Percentiles rank a stretch among this genome's conserved stretches.
These are phyloP conservation scores for Lodderomyces margitis DNA, from an alignment of 1,139 yeast genomes.

Conservation along the genomic window DNA sequence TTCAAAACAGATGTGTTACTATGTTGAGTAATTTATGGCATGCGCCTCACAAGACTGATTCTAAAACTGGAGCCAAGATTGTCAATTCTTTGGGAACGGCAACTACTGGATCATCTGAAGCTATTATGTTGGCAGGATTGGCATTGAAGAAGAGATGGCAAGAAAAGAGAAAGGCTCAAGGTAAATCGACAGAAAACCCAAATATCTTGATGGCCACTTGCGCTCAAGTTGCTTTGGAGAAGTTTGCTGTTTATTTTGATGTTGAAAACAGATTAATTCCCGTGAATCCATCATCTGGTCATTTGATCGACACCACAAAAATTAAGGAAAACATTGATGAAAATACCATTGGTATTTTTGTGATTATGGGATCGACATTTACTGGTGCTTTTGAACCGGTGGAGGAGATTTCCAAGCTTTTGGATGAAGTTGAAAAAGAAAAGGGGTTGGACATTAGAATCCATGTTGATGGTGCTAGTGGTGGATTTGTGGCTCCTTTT, in stretches of 20 bases:
- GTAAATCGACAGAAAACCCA: conserved; percentile 63
- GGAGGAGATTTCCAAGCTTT: conserved; percentile 50
- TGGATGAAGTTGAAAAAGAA: conserved; percentile 68
- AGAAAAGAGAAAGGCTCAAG: conserved; percentile 54
- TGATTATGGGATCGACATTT: conserved; percentile 85
- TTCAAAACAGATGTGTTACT: conserved; percentile 79
- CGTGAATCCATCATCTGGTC: conserved; percentile 57
- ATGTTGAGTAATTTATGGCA: conserved; percentile 82
- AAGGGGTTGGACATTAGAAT: conserved; percentile 71
- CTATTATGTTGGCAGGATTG: conserved; percentile 88
- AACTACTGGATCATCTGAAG: conserved; percentile 92
- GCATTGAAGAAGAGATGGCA: conserved; percentile 93
- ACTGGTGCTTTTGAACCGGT: conserved; percentile 92
- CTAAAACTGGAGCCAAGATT: conserved; percentile 25
- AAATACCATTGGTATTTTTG: conserved; percentile 90
- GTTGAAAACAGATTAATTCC: conserved; percentile 80
- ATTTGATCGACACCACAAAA: conserved; percentile 59
- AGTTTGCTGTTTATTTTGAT: conserved; percentile 90
- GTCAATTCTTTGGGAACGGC: conserved; percentile 76
- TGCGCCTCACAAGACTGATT: conserved; percentile 47
- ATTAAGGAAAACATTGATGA: conserved; percentile 73
- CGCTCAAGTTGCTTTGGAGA: conserved; percentile 92
- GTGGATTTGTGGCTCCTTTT: conserved; percentile 87
- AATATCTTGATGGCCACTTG: conserved; percentile 93
- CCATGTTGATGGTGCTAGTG: conserved; percentile 93